Evolutionary conservation across 495 filamentous ascomycete genomes (phyloP).

Genomic region (Neurospora pannonica): DNA sequence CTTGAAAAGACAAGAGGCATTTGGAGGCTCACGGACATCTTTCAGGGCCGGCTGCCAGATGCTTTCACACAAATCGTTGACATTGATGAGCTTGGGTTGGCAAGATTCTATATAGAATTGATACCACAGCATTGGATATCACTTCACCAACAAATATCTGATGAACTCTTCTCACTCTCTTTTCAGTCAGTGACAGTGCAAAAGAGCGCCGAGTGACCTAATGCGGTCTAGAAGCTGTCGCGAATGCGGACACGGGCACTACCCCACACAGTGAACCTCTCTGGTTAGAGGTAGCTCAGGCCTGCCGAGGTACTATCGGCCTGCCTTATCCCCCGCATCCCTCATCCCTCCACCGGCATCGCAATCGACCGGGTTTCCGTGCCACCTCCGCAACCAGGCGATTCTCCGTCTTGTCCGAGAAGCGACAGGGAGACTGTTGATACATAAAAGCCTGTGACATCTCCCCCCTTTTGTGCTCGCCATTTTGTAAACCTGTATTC

Average conservation of each 20-base stretch:
- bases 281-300: neutral
- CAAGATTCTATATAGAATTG: neutral
- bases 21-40: neutral
- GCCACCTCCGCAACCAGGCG: neutral
- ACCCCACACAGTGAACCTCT: neutral
- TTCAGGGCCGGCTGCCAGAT: neutral
- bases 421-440: neutral
- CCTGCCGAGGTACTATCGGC: neutral
- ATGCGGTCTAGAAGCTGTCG: neutral
- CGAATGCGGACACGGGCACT: neutral
- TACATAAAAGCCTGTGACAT: neutral
- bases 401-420: neutral
- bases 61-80: neutral
- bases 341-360: neutral
- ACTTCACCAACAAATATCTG: neutral
- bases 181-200: neutral
- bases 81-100: neutral
- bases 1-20: neutral
- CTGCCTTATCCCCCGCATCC: neutral
- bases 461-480: neutral
- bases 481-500: neutral
- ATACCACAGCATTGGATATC: neutral
- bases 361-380: neutral
- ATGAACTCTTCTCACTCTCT: neutral
- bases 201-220: neutral